Conservation (phyloP, 768 basidiomycete species). For the Macrolepiota dolichaula region DNA sequence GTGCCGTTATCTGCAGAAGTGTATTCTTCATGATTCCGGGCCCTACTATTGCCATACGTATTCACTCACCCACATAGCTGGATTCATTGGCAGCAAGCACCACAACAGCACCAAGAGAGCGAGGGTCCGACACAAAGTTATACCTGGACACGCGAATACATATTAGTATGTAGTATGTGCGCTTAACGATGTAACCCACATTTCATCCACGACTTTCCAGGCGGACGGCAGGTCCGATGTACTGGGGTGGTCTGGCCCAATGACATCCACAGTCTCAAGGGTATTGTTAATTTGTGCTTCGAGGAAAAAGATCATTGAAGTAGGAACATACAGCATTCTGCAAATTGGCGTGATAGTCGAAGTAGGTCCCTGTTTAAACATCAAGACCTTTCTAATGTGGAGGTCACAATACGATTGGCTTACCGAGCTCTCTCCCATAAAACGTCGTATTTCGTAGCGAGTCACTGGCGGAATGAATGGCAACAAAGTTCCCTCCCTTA, state of each 20-base stretch:
- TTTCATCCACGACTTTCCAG: constrained; percentile 59
- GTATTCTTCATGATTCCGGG: background rate
- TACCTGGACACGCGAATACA: constrained; percentile 38
- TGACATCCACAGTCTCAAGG: constrained; percentile 52
- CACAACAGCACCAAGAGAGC: constrained; percentile 56
- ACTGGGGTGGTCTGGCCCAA: constrained; percentile 59
- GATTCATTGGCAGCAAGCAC: constrained; percentile 64
- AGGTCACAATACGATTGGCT: background rate
- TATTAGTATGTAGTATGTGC: background rate
- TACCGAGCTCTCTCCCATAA: constrained; percentile 57
- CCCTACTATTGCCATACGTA: background rate
- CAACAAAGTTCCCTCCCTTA: constrained; percentile 68
- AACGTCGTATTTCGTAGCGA: constrained; percentile 54
- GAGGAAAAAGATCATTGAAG: background rate
- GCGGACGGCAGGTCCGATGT: constrained; percentile 47
- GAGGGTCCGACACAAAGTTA: constrained; percentile 71
- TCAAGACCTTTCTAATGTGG: background rate
- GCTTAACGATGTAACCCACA: constrained; percentile 35
- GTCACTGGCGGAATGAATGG: constrained; percentile 64
- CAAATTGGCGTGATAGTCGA: constrained; percentile 67
- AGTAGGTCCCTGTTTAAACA: constrained; percentile 47
- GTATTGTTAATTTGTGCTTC: background rate
- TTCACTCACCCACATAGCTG: constrained; percentile 49
- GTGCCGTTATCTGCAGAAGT: constrained; percentile 37
- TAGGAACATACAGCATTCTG: constrained; percentile 54